A percentile compares a stretch with the other conserved stretches of the same genome.
Evolutionary conservation across 2,329 filamentous ascomycete species (phyloP).

Genomic region (Paraphaeosphaeria minitans): DNA sequence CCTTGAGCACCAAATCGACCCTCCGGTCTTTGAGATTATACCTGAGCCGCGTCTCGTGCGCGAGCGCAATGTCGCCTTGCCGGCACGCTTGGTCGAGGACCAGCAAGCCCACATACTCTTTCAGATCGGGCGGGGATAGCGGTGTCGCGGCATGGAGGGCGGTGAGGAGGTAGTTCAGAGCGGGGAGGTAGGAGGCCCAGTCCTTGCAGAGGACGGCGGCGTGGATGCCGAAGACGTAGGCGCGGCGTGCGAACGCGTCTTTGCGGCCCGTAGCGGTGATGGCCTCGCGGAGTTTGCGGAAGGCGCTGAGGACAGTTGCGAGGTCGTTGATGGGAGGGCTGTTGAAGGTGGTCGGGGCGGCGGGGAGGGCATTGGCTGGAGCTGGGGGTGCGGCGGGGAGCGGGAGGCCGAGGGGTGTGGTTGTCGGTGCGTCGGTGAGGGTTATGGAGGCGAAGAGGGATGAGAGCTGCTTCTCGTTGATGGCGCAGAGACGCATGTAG

Average conservation of each 20-base stretch:
- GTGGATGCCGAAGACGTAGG: slow-evolving; percentile 89
- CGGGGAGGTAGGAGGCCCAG: slow-evolving; percentile 87
- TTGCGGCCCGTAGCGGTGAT: slow-evolving; percentile 77
- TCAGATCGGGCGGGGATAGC: slow-evolving; percentile 72
- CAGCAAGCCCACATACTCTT: slow-evolving; percentile 80
- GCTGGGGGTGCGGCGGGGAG: slow-evolving; percentile 11
- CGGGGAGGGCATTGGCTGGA: slow-evolving; percentile 25
- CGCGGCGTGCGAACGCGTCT: slow-evolving; percentile 83
- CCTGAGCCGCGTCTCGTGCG: slow-evolving; percentile 67
- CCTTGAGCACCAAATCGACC: slow-evolving; percentile 70
- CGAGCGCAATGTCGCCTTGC: slow-evolving; percentile 73
- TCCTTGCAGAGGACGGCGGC: slow-evolving; percentile 80
- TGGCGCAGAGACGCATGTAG: slow-evolving; percentile 87
- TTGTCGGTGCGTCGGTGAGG: slow-evolving; percentile 14
- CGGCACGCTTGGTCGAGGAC: slow-evolving; percentile 90
- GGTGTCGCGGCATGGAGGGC: slow-evolving; percentile 70
- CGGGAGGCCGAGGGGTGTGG: slow-evolving; percentile 24
- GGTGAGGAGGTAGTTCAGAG: slow-evolving; percentile 78
- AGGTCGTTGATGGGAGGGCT: slow-evolving; percentile 60
- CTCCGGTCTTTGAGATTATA: slow-evolving; percentile 70
- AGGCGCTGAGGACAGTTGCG: slow-evolving; percentile 75
- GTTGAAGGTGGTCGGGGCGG: slow-evolving; percentile 26
- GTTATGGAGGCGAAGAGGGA: slow-evolving; percentile 73
- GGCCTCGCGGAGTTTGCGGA: slow-evolving; percentile 90
- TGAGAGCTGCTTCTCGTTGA: slow-evolving; percentile 74